A percentile compares a stretch with the other conserved stretches of the same genome.
These are phyloP conservation scores for Xylaria sp. DNA, from an alignment of 2,329 filamentous ascomycete species.

Conservation along the genomic window DNA sequence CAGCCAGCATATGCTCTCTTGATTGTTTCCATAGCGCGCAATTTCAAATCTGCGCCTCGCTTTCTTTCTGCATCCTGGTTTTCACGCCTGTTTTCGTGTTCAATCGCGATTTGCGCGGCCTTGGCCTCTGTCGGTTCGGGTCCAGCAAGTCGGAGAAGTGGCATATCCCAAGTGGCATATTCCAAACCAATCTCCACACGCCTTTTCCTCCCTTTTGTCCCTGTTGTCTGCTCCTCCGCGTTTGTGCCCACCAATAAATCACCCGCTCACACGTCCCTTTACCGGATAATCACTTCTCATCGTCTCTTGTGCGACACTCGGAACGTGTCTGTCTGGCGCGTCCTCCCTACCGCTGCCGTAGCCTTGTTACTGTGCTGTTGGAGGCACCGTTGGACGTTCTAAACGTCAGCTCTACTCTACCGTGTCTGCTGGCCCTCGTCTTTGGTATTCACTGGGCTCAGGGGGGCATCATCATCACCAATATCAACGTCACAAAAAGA, in stretches of 20 bases:
- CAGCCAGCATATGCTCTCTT: constrained; percentile 16
- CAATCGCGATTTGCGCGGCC: constrained; percentile 2
- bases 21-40: constrained; percentile 15
- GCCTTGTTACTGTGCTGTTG: constrained; percentile 33
- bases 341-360: constrained; percentile 28
- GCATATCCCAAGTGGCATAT: constrained; percentile 31
- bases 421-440: constrained; percentile 7
- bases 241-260: constrained; percentile 37
- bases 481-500: neutral
- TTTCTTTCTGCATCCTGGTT: constrained; percentile 5
- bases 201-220: constrained; percentile 23
- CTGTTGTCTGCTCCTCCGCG: constrained; percentile 29
- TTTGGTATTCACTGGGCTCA: constrained; percentile 33
- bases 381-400: constrained; percentile 28
- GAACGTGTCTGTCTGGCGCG: constrained; percentile 26
- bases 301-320: constrained; percentile 38
- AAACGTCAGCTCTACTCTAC: constrained; percentile 21
- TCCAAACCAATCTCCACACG: constrained; percentile 36
- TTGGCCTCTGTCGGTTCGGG: constrained; percentile 18
- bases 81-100: constrained; percentile 6
- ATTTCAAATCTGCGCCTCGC: constrained; percentile 3
- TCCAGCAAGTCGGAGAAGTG: constrained; percentile 34
- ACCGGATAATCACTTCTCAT: constrained; percentile 43
- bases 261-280: constrained; percentile 28
- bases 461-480: constrained; percentile 31